phyloP scores from a whole-genome alignment of 805 yeast genomes.

The Candida morakotiae region DNA sequence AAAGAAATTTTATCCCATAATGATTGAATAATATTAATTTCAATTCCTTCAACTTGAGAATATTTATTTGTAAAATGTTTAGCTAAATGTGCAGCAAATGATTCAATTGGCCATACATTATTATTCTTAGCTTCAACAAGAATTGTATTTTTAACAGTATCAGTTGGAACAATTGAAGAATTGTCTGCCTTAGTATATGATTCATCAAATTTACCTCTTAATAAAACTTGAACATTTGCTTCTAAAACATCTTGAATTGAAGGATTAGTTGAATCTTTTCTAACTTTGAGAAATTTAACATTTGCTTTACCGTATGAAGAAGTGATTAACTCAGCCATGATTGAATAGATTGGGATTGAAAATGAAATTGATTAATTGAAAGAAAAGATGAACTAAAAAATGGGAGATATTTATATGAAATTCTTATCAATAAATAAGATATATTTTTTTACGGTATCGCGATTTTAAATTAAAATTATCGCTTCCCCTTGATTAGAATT shows the following conservation, averaged over 20 bases:
- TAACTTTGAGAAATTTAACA: slow-evolving; percentile 88
- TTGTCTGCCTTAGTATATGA: slow-evolving; percentile 90
- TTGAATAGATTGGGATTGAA: no score
- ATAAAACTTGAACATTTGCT: slow-evolving; percentile 71
- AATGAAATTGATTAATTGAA: background rate
- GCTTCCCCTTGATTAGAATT: background rate
- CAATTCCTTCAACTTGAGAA: slow-evolving; percentile 69
- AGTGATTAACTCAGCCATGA: slow-evolving; percentile 17
- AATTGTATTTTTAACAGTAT: slow-evolving; percentile 87
- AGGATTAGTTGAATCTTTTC: slow-evolving; percentile 70
- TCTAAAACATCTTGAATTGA: slow-evolving; percentile 77
- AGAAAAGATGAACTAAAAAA: background rate
- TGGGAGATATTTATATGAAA: background rate
- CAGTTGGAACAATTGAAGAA: slow-evolving; percentile 87
- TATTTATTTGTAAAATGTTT: slow-evolving; percentile 77
- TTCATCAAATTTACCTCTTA: slow-evolving; percentile 73
- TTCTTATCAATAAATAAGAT: background rate
- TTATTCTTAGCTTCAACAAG: slow-evolving; percentile 76
- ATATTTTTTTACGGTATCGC: slow-evolving; percentile 2
- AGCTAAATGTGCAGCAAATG: slow-evolving; percentile 81
- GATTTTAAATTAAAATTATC: background rate
- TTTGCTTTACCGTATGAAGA: slow-evolving; percentile 90
- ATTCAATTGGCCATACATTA: slow-evolving; percentile 88
- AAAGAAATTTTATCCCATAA: slow-evolving; percentile 78
- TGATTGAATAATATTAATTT: slow-evolving; percentile 63